phyloP scores from a whole-genome alignment of 2,329 filamentous ascomycete genomes.

The Sporothrix mexicana region DNA sequence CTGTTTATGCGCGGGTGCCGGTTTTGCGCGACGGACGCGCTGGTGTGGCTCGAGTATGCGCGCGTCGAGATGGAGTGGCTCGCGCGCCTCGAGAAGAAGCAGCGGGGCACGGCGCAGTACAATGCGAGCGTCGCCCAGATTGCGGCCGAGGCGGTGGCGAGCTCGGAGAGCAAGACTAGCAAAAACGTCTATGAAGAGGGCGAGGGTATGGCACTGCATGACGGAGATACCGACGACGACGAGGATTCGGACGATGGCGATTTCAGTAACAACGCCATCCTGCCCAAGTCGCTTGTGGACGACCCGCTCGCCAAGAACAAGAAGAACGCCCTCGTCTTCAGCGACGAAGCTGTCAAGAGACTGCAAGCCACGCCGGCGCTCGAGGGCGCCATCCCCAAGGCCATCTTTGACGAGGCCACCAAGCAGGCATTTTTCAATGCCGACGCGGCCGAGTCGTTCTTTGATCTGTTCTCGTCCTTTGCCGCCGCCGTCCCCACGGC shows the following conservation, averaged over 20 bases:
- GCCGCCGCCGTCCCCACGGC: constrained; percentile 61
- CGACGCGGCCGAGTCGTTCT: constrained; percentile 75
- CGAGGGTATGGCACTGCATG: constrained; percentile 53
- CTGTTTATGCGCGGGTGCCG: constrained; percentile 88
- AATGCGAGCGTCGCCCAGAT: constrained; percentile 24
- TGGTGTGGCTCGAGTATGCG: constrained; percentile 88
- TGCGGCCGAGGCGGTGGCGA: constrained; percentile 46
- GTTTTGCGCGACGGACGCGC: constrained; percentile 78
- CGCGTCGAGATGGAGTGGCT: constrained; percentile 93
- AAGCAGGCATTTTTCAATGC: constrained; percentile 75
- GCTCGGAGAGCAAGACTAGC: constrained; percentile 53
- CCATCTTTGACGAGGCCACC: constrained; percentile 86
- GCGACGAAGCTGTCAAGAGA: constrained; percentile 46
- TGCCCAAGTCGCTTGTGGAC: constrained; percentile 53
- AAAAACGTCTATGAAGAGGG: constrained; percentile 48
- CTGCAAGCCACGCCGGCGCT: constrained; percentile 81
- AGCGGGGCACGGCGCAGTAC: constrained; percentile 57
- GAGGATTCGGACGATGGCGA: constrained; percentile 56
- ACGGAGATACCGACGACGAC: constrained; percentile 56
- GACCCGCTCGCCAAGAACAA: constrained; percentile 40
- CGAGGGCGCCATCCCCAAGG: constrained; percentile 89
- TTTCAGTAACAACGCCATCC: constrained; percentile 52
- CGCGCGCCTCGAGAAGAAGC: constrained; percentile 75
- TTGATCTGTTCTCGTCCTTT: constrained; percentile 77
- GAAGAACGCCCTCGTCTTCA: constrained; percentile 49